Base-by-base conservation (phyloP, 108 stramenopile species). In the Parietichytrium sp. region DNA sequence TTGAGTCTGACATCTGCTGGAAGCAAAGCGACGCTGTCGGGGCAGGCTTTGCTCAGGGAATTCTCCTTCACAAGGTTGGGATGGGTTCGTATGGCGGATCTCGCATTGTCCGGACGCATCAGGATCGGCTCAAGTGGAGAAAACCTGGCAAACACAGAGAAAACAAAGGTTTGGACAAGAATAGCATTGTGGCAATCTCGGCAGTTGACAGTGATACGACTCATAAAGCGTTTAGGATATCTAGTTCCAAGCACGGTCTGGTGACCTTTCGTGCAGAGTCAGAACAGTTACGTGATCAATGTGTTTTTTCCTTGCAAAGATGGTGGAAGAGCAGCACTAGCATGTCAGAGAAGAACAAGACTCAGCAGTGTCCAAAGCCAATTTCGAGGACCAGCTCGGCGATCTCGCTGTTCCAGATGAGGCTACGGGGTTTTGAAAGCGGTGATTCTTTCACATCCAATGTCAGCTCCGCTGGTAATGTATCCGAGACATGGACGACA, bases 21-120 rank as follows among this genome's bases (percentile, higher is more conserved):
- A 33, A 25, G n/a, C 38, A 13, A 2, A 42, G 45, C n/a, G 61
- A 33, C 8, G 61, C 61, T 23, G 12, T 42, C 10, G 61, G 45
- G 10, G 61, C 61, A 8, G 36, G 61, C 61, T 72, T 72, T 20
- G n/a, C 6, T 12, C 61, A 72, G 42, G 61, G 61, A n/a, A 25
- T 72, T 42, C 20, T n/a, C 42, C 16, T 72, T 33, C 61, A 72
- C 18, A 72, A 72, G 61, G 42, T 72, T 42, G 61, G 61, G 61
- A 72, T 72, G 61, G 61, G 61, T 6, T 42, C 61, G 20, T 45
- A 45, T 25, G 61, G 38, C 10, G 61, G 61, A 8, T 0, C 42
- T n/a, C 61, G 61, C 38, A 13, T 72, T 10, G 38, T 72, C 6
- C 61, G 61, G n/a, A 72, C 61, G 6, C 36, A 33, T n/a, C 38